Percentiles rank a stretch among this genome's conserved stretches.
Conservation (phyloP, 805 yeast species). For the Barnettozyma vustinii region DNA sequence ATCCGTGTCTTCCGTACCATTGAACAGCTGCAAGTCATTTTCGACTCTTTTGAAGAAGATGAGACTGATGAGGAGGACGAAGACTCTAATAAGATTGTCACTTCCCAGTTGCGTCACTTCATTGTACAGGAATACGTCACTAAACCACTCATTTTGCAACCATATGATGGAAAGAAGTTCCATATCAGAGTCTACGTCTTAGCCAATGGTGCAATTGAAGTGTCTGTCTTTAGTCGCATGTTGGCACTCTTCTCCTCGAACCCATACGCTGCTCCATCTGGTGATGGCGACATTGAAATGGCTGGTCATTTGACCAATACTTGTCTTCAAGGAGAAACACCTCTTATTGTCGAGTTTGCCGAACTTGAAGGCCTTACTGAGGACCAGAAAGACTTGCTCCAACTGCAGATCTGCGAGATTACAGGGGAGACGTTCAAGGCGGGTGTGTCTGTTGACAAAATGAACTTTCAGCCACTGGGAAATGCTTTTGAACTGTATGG, state of each 20-base stretch:
- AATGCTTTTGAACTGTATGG: constrained; percentile 89
- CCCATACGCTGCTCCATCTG: constrained; percentile 34
- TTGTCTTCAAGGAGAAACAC: constrained; percentile 63
- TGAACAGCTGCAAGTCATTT: constrained; percentile 75
- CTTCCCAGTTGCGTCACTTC: constrained; percentile 86
- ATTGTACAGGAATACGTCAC: constrained; percentile 77
- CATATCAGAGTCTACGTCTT: constrained; percentile 85
- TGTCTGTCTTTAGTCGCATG: constrained; percentile 75
- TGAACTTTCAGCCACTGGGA: constrained; percentile 76
- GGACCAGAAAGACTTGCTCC: constrained; percentile 36
- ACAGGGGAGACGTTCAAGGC: constrained; percentile 73
- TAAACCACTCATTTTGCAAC: constrained; percentile 59
- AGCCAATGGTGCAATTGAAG: constrained; percentile 67
- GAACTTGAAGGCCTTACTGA: constrained; percentile 39
- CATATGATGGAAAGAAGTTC: constrained; percentile 67
- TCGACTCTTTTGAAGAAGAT: constrained; percentile 82
- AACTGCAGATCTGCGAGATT: constrained; percentile 51
- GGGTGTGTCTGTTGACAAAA: constrained; percentile 71
- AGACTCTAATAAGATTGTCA: constrained; percentile 60
- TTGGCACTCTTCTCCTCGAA: constrained; percentile 73
- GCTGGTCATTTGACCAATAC: constrained; percentile 88
- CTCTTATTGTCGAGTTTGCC: constrained; percentile 59
- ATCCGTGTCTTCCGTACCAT: constrained; percentile 75
- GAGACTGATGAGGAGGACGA: constrained; percentile 53
- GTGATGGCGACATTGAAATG: constrained; percentile 29